Conservation (phyloP, 345 rosid species). For the Camelina neglecta region DNA sequence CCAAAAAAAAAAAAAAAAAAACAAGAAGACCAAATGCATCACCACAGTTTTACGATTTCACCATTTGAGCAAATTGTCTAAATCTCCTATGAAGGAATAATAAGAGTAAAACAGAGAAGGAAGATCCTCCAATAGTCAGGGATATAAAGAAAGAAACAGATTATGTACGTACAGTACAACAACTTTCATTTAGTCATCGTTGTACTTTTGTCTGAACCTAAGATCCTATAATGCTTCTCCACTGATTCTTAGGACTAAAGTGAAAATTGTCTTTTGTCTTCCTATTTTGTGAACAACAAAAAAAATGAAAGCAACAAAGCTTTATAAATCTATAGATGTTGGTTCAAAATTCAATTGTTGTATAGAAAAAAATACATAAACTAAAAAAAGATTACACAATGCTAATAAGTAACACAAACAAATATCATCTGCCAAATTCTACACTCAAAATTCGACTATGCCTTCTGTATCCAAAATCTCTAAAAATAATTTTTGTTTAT, state of each 20-base stretch:
- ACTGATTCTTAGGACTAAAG: background rate
- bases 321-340: background rate
- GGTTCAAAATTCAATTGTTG: constrained; percentile 14
- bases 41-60: background rate
- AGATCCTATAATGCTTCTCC: background rate
- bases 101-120: constrained; percentile 38
- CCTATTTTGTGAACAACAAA: background rate
- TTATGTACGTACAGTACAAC: background rate
- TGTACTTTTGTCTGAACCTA: constrained; percentile 1
- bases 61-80: background rate
- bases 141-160: background rate
- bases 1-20: background rate
- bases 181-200: constrained; percentile 2
- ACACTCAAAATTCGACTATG: constrained; percentile 9
- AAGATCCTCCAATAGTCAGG: background rate
- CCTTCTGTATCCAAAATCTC: constrained; percentile 33
- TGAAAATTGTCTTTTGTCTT: background rate
- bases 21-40: background rate
- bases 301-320: background rate
- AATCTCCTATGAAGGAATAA: background rate
- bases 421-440: constrained; percentile 17
- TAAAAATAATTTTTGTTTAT: constrained; percentile 6
- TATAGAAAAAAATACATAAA: constrained; percentile 26
- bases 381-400: constrained; percentile 29
- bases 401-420: constrained; percentile 15